Evolutionary conservation across 441 rosid genomes (phyloP).

Genomic region (Aquilaria agallochum): DNA sequence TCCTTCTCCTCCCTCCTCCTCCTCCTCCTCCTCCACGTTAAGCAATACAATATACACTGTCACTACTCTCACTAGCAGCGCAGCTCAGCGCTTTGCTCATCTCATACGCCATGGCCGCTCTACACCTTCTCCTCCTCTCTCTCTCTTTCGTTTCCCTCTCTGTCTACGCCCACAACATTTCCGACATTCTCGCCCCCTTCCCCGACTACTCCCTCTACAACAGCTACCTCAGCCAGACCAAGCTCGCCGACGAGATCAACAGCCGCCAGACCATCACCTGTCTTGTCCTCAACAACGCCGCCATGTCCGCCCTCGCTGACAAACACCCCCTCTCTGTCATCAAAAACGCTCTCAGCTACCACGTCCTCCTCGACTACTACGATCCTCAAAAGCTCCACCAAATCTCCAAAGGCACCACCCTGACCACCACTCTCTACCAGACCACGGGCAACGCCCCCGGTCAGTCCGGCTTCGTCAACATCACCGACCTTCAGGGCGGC

Average conservation of each 20-base stretch:
- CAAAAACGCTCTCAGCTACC: slow-evolving; percentile 63
- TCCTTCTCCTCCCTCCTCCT: slow-evolving; percentile 4
- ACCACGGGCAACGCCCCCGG: slow-evolving; percentile 96
- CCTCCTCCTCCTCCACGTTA: slow-evolving; percentile 14
- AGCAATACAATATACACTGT: background rate
- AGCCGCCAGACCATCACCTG: slow-evolving; percentile 72
- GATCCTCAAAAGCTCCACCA: slow-evolving; percentile 73
- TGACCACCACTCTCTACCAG: slow-evolving; percentile 86
- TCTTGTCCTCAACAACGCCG: slow-evolving; percentile 70
- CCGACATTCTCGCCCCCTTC: slow-evolving; percentile 53
- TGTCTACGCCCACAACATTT: slow-evolving; percentile 55
- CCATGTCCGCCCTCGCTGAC: slow-evolving; percentile 59
- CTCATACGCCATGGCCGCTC: slow-evolving; percentile 23
- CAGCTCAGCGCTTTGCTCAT: no score
- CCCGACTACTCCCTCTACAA: slow-evolving; percentile 72
- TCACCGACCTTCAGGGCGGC: slow-evolving; percentile 82
- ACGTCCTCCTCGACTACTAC: slow-evolving; percentile 76
- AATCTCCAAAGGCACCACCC: slow-evolving; percentile 67
- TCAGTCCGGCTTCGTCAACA: slow-evolving; percentile 72
- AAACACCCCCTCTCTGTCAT: slow-evolving; percentile 75
- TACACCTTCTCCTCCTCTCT: slow-evolving; percentile 23
- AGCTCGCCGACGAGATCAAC: slow-evolving; percentile 88
- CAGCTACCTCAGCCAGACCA: slow-evolving; percentile 67
- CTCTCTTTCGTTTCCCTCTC: slow-evolving; percentile 27
- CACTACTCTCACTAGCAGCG: slow-evolving; percentile 1